Conservation (phyloP, 768 basidiomycete species). For the Terana coerulea region DNA sequence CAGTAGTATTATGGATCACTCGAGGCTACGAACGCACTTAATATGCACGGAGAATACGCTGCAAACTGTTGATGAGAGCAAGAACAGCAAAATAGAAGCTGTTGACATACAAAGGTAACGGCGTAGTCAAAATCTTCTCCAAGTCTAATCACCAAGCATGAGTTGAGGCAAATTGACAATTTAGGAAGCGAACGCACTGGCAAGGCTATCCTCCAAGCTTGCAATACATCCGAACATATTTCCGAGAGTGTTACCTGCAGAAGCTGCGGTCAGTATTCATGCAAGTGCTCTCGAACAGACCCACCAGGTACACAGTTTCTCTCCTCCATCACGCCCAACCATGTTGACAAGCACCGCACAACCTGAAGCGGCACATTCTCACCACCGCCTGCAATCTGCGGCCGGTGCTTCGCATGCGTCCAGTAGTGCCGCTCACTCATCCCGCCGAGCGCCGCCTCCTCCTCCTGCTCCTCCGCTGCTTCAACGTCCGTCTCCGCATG, state of each 20-base stretch:
- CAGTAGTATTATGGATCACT: background rate
- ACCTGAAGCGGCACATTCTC: conserved; percentile 59
- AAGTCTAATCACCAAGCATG: conserved; percentile 34
- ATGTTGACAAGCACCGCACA: conserved; percentile 51
- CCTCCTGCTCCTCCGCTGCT: background rate
- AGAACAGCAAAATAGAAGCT: conserved; percentile 23
- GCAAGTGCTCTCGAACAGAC: conserved; percentile 6
- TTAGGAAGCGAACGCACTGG: conserved; percentile 30
- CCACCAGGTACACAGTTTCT: conserved; percentile 54
- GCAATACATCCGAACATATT: conserved; percentile 44
- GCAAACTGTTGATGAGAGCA: conserved; percentile 2
- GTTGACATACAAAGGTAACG: conserved; percentile 65
- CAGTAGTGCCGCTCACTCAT: conserved; percentile 9
- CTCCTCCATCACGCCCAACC: conserved; percentile 56
- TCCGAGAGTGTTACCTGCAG: conserved; percentile 46
- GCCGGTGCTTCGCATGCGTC: conserved; percentile 28
- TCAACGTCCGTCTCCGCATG: background rate
- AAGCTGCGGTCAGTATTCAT: background rate
- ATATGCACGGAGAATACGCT: conserved; percentile 67
- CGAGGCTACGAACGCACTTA: conserved; percentile 27
- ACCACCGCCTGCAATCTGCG: conserved; percentile 36
- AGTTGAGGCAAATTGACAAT: background rate
- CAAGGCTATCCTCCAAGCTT: conserved; percentile 52
- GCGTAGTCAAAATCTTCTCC: conserved; percentile 60
- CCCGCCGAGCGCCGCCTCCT: background rate